Evolutionary conservation across 1,139 yeast species (phyloP), one percentile per base, ranked within the genome.

Genomic region (Protomyces arabidopsidicola): DNA sequence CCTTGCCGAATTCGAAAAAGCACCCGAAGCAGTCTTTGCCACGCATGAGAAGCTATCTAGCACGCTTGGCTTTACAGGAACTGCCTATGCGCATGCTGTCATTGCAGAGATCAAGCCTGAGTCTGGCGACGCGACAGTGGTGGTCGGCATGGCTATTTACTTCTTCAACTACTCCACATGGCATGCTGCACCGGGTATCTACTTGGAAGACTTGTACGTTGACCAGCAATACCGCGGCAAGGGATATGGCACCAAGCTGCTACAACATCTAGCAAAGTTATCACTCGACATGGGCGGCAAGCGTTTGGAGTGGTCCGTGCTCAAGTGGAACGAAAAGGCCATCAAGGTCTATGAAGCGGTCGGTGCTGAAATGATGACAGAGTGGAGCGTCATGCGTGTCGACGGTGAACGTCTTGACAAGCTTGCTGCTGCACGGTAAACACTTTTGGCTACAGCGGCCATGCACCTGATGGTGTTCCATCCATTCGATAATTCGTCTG

Each of bases 161-260:
- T 68, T 68, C 51, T 65, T 61, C 60, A 68, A 68, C 57, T 68
- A 67, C 57, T 68, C 70, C 39, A 67, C 70, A 2, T 68, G 69
- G 68, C 67, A 66, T 48, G 69, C 68, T 4, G 67, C 63, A 22
- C 69, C 69, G 3, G 68, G 68, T 10, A 67, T 68, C 14, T 68
- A 64, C 59, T 63, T 68, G 38, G 70, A 68, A 60, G 70, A 68
- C 20, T 50, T 68, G 22, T 68, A 68, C 59, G 68, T 68, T 36
- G 68, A 65, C 60, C 68, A 69, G 9, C 48, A 55, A 38, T 55
- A 58, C 31, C 55, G 70, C 2, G 65, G 70, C 1, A 45, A 53
- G 5, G 66, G 67, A 8, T 66, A 54, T 34, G 70, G 70, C 18
- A 61, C 67, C 22, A 52, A 62, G 35, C 48, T 68, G 55, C 63